A percentile compares a stretch with the other conserved stretches of the same genome.
These are phyloP conservation scores for Ricinus communis DNA, from an alignment of 345 rosid species.

Conservation along the genomic window DNA sequence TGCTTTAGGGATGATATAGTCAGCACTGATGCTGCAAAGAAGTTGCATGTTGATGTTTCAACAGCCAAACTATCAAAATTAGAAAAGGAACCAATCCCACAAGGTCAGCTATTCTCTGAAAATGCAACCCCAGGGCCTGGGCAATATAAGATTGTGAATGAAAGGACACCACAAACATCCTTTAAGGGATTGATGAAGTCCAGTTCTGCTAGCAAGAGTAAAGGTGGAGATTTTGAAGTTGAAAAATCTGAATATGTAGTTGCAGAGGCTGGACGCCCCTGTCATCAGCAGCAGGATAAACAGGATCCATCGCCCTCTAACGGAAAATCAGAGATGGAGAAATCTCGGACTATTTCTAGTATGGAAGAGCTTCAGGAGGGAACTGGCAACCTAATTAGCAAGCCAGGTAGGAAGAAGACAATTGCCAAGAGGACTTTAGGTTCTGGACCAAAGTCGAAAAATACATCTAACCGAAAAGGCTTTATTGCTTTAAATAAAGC, in stretches of 20 bases:
- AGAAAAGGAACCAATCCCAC: slow-evolving; percentile 19
- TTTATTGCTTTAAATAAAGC: slow-evolving; percentile 50
- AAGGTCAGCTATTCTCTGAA: slow-evolving; percentile 23
- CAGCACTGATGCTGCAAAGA: slow-evolving; percentile 24
- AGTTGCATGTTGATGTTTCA: slow-evolving; percentile 26
- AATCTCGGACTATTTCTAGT: slow-evolving; percentile 27
- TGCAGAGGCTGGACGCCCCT: slow-evolving; percentile 19
- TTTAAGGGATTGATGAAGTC: slow-evolving; percentile 18
- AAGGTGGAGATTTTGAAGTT: slow-evolving; percentile 8
- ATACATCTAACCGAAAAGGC: slow-evolving; percentile 48
- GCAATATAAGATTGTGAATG: slow-evolving; percentile 18
- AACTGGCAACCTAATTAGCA: slow-evolving; percentile 29
- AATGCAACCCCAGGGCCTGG: slow-evolving; percentile 17
- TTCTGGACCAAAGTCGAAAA: slow-evolving; percentile 46
- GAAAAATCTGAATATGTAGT: slow-evolving; percentile 12
- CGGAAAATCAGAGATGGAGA: slow-evolving; percentile 24
- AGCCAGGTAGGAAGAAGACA: slow-evolving; percentile 43
- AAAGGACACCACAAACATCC: slow-evolving; percentile 23
- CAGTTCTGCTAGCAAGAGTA: slow-evolving; percentile 17
- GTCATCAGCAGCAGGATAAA: slow-evolving; percentile 24
- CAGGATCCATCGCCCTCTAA: slow-evolving; percentile 31
- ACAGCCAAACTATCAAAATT: slow-evolving; percentile 22
- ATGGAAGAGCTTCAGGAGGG: slow-evolving; percentile 31
- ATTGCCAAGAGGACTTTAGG: slow-evolving; percentile 57
- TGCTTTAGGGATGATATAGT: slow-evolving; percentile 17